Percentiles rank a stretch among this genome's conserved stretches.
Conservation (phyloP, 2,329 filamentous ascomycete genomes). For the Botrytis deweyae region DNA sequence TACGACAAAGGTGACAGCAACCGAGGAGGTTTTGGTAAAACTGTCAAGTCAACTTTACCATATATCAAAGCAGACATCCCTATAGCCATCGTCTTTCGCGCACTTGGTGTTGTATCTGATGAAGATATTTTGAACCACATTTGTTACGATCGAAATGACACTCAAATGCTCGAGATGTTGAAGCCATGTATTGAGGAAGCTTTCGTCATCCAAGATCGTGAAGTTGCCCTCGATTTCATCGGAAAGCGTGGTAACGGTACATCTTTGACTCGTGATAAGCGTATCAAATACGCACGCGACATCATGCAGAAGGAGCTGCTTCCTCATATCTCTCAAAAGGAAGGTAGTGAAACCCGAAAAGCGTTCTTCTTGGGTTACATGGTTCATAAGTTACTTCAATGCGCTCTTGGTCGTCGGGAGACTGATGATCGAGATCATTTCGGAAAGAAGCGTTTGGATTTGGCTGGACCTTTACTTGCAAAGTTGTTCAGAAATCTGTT, state of each 20-base stretch:
- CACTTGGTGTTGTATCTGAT: conserved; percentile 91
- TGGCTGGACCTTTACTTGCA: conserved; percentile 91
- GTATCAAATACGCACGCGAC: conserved; percentile 87
- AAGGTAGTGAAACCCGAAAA: conserved; percentile 93
- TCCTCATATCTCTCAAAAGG: conserved; percentile 92
- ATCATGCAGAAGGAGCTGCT: conserved; percentile 96
- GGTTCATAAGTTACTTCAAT: conserved; percentile 94
- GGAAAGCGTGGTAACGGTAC: conserved; percentile 82
- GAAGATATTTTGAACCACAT: conserved; percentile 98
- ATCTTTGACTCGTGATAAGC: conserved; percentile 77
- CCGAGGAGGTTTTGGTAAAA: conserved; percentile 80
- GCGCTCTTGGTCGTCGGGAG: conserved; percentile 86
- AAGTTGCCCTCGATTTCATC: conserved; percentile 92
- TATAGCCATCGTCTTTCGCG: conserved; percentile 92
- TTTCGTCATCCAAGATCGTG: conserved; percentile 92
- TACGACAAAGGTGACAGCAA: conserved; percentile 78
- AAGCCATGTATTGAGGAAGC: conserved; percentile 97
- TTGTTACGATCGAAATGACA: conserved; percentile 92
- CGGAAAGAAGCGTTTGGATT: conserved; percentile 95
- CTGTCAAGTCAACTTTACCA: conserved; percentile 85
- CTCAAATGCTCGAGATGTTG: conserved; percentile 95
- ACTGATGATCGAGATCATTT: conserved; percentile 98
- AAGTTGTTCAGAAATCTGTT: conserved; percentile 93
- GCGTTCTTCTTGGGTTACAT: conserved; percentile 99
- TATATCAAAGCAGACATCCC: conserved; percentile 94